Conservation (phyloP, 2,329 filamentous ascomycete genomes). For the Arthrobotrys sphaeroides region DNA sequence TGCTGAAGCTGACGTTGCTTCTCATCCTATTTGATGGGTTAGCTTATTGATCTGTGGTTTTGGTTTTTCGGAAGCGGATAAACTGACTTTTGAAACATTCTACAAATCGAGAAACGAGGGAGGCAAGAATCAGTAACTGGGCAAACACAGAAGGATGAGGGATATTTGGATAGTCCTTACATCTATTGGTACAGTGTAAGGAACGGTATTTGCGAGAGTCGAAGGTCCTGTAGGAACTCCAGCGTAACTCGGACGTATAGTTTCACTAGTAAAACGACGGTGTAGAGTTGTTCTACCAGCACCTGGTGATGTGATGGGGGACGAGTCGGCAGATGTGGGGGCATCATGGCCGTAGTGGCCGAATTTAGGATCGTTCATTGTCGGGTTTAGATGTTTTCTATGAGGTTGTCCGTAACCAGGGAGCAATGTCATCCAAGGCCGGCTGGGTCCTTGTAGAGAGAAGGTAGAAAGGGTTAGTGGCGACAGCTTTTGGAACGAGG, state of each 20-base stretch:
- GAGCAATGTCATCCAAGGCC: constrained; percentile 30
- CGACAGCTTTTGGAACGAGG: background rate
- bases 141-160: background rate
- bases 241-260: constrained; percentile 39
- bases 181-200: constrained; percentile 19
- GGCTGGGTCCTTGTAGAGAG: background rate
- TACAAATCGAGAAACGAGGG: background rate
- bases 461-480: background rate
- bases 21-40: constrained; percentile 35
- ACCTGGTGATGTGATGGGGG: constrained; percentile 47
- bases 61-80: background rate
- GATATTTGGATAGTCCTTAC: constrained; percentile 15
- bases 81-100: constrained; percentile 9
- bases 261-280: constrained; percentile 49
- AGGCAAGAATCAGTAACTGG: background rate
- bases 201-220: background rate
- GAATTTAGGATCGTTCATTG: constrained; percentile 51
- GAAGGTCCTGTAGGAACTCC: constrained; percentile 16
- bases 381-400: constrained; percentile 13
- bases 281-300: constrained; percentile 47
- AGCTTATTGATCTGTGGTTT: background rate
- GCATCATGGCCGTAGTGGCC: constrained; percentile 43
- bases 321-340: constrained; percentile 37
- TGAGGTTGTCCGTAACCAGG: constrained; percentile 16
- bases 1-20: constrained; percentile 46